Conservation (phyloP, 805 yeast species). For the Pichia deserticola region DNA sequence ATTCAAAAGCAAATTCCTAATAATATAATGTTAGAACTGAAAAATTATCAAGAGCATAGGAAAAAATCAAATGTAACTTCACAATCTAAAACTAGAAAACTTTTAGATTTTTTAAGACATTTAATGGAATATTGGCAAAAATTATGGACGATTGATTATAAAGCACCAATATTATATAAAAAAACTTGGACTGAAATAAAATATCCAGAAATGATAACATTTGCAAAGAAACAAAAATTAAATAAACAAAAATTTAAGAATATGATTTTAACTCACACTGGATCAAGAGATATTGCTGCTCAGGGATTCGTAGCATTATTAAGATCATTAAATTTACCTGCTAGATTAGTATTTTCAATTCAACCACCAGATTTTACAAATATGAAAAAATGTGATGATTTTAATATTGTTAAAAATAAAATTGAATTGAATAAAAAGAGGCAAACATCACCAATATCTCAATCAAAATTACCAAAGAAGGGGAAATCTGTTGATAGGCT, state of each 20-base stretch:
- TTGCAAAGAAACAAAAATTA: constrained; percentile 14
- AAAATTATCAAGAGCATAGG: constrained; percentile 19
- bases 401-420: constrained; percentile 10
- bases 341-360: constrained; percentile 71
- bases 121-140: constrained; percentile 53
- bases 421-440: neutral
- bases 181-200: constrained; percentile 43
- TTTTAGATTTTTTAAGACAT: constrained; percentile 71
- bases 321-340: constrained; percentile 61
- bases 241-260: constrained; percentile 37
- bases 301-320: constrained; percentile 80
- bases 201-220: constrained; percentile 3
- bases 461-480: neutral
- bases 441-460: neutral
- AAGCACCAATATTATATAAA: constrained; percentile 41
- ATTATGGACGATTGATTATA: constrained; percentile 26
- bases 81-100: constrained; percentile 49
- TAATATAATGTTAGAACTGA: constrained; percentile 38
- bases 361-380: constrained; percentile 86
- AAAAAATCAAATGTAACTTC: constrained; percentile 14
- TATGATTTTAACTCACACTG: constrained; percentile 41
- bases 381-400: constrained; percentile 13
- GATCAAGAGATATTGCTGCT: constrained; percentile 72
- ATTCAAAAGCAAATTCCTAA: constrained; percentile 44
- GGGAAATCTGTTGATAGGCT: constrained; percentile 17